Base-by-base conservation (phyloP, 106 monocot genomes). In the Hemerocallis citrina region DNA sequence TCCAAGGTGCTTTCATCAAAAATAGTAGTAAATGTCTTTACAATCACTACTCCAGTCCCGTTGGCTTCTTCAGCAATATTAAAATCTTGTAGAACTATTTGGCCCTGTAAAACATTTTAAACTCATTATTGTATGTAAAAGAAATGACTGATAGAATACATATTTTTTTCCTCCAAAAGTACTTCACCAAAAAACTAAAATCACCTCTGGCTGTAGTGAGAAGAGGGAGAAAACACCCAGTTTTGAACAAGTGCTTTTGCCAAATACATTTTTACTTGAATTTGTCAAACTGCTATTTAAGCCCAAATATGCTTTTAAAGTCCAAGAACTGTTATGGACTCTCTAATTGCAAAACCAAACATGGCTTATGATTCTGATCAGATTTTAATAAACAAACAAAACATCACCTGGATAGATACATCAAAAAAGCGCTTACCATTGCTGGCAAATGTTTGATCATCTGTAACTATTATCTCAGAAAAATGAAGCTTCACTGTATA, bases 391-490 rank as follows among this genome's bases (percentile, higher is more conserved):
- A 29, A 56, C n/a, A n/a, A n/a, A 57, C 21, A 14, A 31, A 71
- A 32, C 34, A 5, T 76, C 6, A 78, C 83, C 78, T 83, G 78
- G 7, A 83, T 78, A 20, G 34, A 72, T 36, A 78, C 83, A 65
- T 83, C 83, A 68, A 83, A 83, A 10, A 68, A 27, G 16, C 83
- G 83, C 24, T 55, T 74, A 27, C 78, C 78, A 47, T 55, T 16
- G 23, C 70, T 78, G 8, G 34, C 12, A 38, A 20, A 83, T 65
- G 78, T 68, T 33, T 59, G 34, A 24, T 63, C 60, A 59, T 75
- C 54, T 12, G 74, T 68, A 58, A 83, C 70, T 24, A 74, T 64
- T 45, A 83, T 83, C 44, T 83, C 82, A n/a, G 82, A 65, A 68
- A 78, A 83, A 32, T 75, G 74, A 9, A 83, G 74, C 1, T 59